Conservation (phyloP, 768 basidiomycete species). For the Lactarius akahatsu region DNA sequence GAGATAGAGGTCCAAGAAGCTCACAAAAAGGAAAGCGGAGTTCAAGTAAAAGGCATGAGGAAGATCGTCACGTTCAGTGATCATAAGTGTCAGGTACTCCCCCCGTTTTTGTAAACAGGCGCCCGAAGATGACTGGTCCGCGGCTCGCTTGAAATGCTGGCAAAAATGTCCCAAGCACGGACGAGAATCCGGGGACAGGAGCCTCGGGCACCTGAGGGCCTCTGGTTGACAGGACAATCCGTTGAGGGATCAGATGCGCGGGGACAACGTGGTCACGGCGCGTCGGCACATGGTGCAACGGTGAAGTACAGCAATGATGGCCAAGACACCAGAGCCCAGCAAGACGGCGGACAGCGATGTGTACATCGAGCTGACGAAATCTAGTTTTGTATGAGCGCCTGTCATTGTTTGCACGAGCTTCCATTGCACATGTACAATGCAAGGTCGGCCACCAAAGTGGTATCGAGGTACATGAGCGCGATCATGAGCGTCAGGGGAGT, state of each 20-base stretch:
- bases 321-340: background rate
- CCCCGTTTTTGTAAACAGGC: background rate
- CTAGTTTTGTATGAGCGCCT: background rate
- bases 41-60: background rate
- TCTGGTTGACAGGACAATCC: background rate
- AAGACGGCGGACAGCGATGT: background rate
- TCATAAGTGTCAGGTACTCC: background rate
- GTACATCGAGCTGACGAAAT: background rate
- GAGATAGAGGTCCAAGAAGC: background rate
- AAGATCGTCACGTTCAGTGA: background rate
- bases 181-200: background rate
- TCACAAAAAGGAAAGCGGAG: background rate
- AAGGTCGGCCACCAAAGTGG: background rate
- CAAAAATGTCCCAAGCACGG: background rate
- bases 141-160: background rate
- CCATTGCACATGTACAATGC: background rate
- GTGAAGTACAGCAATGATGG: background rate
- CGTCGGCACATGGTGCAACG: background rate
- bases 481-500: background rate
- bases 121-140: background rate
- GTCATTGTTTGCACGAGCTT: background rate
- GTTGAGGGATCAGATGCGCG: background rate
- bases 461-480: background rate
- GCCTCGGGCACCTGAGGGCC: background rate
- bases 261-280: background rate